phyloP scores from a whole-genome alignment of 257 asterid genomes.

The Rauvolfia tetraphylla region DNA sequence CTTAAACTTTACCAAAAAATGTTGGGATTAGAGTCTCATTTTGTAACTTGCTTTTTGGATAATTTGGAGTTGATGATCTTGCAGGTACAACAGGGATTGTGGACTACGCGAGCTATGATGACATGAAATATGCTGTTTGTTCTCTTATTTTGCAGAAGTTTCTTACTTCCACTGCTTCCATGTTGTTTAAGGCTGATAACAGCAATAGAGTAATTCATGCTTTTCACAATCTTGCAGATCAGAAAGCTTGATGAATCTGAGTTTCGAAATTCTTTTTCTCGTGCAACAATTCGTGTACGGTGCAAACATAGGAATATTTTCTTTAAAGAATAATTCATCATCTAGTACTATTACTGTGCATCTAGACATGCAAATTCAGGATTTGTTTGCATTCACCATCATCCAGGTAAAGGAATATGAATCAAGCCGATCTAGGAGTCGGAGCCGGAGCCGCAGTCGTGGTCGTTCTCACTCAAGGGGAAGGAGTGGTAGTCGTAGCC shows the following conservation, averaged over 20 bases:
- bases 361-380: neutral
- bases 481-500: slow-evolving; percentile 68
- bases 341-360: neutral
- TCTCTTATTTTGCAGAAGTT: neutral
- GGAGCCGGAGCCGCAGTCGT: slow-evolving; percentile 80
- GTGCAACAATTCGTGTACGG: slow-evolving; percentile 72
- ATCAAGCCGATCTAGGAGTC: slow-evolving; percentile 72
- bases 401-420: slow-evolving; percentile 84
- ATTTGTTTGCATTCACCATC: slow-evolving; percentile 11
- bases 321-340: neutral
- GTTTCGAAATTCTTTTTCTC: slow-evolving; percentile 86
- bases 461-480: slow-evolving; percentile 71
- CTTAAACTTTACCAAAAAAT: neutral
- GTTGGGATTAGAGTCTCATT: neutral
- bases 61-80: slow-evolving; percentile 7
- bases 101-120: slow-evolving; percentile 81
- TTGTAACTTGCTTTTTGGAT: neutral
- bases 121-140: slow-evolving; percentile 91
- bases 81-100: slow-evolving; percentile 90
- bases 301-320: neutral
- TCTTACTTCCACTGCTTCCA: neutral
- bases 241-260: slow-evolving; percentile 93
- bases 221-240: slow-evolving; percentile 43
- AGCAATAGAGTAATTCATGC: neutral
- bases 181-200: neutral